Evolutionary conservation across 2,329 filamentous ascomycete species (phyloP).

Genomic region (Periglandula ipomoeae): DNA sequence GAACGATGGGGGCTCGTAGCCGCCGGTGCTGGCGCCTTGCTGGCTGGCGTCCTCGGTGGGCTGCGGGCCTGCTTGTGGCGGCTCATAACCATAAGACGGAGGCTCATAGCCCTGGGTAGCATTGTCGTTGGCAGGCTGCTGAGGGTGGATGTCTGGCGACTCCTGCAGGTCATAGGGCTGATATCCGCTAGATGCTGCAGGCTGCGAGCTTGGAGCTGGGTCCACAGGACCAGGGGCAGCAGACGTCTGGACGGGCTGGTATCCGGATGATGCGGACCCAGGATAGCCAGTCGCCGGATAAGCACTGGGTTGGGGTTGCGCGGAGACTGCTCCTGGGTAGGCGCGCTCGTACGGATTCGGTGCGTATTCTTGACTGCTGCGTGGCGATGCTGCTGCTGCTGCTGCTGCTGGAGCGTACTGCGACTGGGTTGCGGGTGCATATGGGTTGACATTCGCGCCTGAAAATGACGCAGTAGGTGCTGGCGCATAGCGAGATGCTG

Average conservation of each 20-base stretch:
- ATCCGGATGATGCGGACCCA: conserved; percentile 12
- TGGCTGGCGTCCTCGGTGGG: conserved; percentile 10
- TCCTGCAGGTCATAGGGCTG: conserved; percentile 21
- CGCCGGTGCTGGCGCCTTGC: conserved; percentile 25
- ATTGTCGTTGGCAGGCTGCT: conserved; percentile 10
- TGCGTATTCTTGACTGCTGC: conserved; percentile 4
- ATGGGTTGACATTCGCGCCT: conserved; percentile 16
- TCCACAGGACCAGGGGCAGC: neutral
- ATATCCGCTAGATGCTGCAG: conserved; percentile 13
- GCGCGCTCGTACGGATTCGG: conserved; percentile 28
- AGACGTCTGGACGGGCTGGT: conserved; percentile 14
- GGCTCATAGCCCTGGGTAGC: conserved; percentile 32
- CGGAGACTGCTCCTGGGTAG: conserved; percentile 12
- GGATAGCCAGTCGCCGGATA: conserved; percentile 13
- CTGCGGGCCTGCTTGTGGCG: conserved; percentile 27
- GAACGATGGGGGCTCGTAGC: conserved; percentile 55
- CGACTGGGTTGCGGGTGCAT: conserved; percentile 30
- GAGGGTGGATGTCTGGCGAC: conserved; percentile 14
- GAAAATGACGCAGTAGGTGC: conserved; percentile 10
- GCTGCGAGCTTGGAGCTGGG: neutral
- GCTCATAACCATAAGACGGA: conserved; percentile 42
- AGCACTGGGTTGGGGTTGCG: conserved; percentile 10
- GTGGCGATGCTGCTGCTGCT: neutral
- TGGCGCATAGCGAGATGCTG: conserved; percentile 31
- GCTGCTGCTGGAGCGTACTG: neutral